These are phyloP conservation scores for Mycena alexandri DNA, from an alignment of 768 basidiomycete species.

Conservation along the genomic window DNA sequence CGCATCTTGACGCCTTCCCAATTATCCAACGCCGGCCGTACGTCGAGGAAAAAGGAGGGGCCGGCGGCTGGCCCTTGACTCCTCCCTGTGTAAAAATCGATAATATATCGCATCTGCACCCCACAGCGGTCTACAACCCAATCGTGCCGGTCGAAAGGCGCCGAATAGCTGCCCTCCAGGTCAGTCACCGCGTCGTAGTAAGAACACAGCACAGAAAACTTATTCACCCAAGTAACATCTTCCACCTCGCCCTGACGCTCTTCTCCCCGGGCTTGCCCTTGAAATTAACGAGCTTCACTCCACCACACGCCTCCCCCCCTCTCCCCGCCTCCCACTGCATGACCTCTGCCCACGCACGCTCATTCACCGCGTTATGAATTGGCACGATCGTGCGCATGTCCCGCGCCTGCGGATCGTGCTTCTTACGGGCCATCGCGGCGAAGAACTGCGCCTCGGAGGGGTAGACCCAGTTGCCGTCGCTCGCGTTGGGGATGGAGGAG, in stretches of 20 bases:
- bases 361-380: conserved; percentile 99
- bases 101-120: conserved; percentile 89
- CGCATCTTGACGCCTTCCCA: conserved; percentile 96
- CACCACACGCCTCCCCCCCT: conserved; percentile 87
- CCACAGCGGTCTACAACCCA: conserved; percentile 98
- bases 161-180: conserved; percentile 74
- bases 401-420: conserved; percentile 85
- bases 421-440: conserved; percentile 95
- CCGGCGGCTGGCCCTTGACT: conserved; percentile 60
- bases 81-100: conserved; percentile 97
- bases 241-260: conserved; percentile 85
- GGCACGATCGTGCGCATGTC: conserved; percentile 98
- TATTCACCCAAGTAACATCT: conserved; percentile 85
- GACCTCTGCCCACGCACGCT: conserved; percentile 89
- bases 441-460: conserved; percentile 99
- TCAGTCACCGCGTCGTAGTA: conserved; percentile 22
- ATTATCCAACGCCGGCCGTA: conserved; percentile 91
- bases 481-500: conserved; percentile 87
- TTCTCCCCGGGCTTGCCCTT: conserved; percentile 87
- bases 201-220: background rate
- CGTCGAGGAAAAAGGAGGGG: conserved; percentile 93
- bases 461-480: conserved; percentile 92
- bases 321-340: conserved; percentile 85
- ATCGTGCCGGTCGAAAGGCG: conserved; percentile 97
- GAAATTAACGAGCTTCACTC: conserved; percentile 88